Base-by-base conservation (phyloP, 169 alveolate species). In the Neospora caninum region DNA sequence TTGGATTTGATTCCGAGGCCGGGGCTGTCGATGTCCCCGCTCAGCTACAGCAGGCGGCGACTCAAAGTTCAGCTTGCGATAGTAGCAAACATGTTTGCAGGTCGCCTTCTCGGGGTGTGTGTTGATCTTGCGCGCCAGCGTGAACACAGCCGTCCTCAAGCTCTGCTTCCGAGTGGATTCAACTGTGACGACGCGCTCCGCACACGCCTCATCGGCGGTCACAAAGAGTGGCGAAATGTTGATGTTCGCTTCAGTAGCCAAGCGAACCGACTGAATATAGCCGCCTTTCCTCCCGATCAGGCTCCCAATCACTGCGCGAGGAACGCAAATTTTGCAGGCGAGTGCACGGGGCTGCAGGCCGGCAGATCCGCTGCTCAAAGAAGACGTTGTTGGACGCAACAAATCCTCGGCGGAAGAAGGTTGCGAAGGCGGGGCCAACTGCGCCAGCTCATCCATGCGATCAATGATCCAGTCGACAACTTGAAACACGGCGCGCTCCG, bases 191-290 rank as follows among this genome's bases (percentile, higher is more conserved):
- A 92, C 36, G 36, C 94, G 78, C 53, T 92, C 94, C 45, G 91
- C 83, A 49, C 94, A 92, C 31, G 94, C 91, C 42, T 92, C 94
- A 25, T 92, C 94, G 22, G 94, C 91, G 27, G 91, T 80, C 36
- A 92, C 94, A 41, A 92, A 92, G 27, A 92, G 84, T 9, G 94
- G 94, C 25, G 94, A 92, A 36, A 92, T 92, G 36, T 80, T 92
- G 10, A 92, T 80, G 41, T 83, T 53, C 43, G 94, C 94, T 9
- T 82, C 94, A 16, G 94, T 80, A 7, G 91, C 94, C 27, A 80
- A 36, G 13, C 94, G 94, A n/a, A 92, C 64, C 9, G 94, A 92
- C 91, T 92, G 91, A 39, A 92, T 80, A 64, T 92, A 80, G n/a
- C 91, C 94, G 25, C 94, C 94, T n/a, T 82, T 80, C 45, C 29